A percentile compares a stretch with the other conserved stretches of the same genome.
phyloP scores from a whole-genome alignment of 352 stramenopile genomes.

The Globisporangium mamillatum region DNA sequence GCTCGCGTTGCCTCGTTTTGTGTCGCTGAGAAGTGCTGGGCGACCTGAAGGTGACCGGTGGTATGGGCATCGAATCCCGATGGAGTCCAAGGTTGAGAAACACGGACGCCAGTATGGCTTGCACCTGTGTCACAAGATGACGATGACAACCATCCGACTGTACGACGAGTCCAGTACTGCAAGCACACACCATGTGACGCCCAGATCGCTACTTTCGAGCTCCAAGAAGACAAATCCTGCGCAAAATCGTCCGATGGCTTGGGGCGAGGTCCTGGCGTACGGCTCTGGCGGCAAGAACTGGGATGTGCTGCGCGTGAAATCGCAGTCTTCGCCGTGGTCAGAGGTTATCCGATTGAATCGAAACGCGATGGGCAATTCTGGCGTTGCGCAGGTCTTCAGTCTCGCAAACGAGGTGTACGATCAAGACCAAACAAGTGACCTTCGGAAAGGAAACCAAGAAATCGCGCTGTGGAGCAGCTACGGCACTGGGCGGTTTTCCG shows the following conservation, averaged over 20 bases:
- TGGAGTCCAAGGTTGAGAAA: constrained; percentile 56
- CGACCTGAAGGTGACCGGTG: constrained; percentile 81
- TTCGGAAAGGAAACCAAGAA: constrained; percentile 70
- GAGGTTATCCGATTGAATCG: constrained; percentile 83
- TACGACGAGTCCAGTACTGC: constrained; percentile 87
- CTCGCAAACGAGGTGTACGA: constrained; percentile 65
- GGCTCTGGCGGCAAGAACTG: constrained; percentile 73
- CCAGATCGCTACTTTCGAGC: constrained; percentile 66
- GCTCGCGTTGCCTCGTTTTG: constrained; percentile 74
- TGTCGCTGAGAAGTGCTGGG: constrained; percentile 80
- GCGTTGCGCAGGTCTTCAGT: constrained; percentile 83
- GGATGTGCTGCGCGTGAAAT: constrained; percentile 82
- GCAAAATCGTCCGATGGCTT: constrained; percentile 75
- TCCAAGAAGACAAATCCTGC: constrained; percentile 75
- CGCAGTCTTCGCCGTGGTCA: constrained; percentile 74
- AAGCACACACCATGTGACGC: constrained; percentile 79
- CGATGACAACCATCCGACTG: constrained; percentile 85
- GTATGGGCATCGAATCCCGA: constrained; percentile 73
- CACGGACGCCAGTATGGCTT: constrained; percentile 63
- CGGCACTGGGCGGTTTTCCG: constrained; percentile 74
- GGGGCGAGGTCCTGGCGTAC: constrained; percentile 77
- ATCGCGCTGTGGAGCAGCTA: constrained; percentile 85
- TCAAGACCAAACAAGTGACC: constrained; percentile 59
- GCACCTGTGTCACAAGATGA: constrained; percentile 84
- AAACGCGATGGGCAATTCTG: constrained; percentile 88